phyloP scores from a whole-genome alignment of 2,329 filamentous ascomycete species.

The Beauveria australis region DNA sequence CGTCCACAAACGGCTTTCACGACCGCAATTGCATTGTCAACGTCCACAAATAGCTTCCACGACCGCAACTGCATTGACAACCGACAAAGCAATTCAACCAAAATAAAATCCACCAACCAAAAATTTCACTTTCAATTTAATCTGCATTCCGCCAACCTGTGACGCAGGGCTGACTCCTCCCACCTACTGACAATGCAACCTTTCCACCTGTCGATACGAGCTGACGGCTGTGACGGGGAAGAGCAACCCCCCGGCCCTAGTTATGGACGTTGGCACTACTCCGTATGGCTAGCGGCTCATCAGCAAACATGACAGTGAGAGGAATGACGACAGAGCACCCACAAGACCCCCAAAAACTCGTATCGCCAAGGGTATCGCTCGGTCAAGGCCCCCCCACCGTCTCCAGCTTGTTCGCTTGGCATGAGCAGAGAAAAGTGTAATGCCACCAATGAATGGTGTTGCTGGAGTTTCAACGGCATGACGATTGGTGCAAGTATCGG shows the following conservation, averaged over 20 bases:
- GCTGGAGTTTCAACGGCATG: not conserved
- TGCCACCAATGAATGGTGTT: conserved; percentile 2
- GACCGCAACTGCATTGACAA: not conserved
- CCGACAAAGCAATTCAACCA: not conserved
- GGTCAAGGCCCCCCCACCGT: not conserved
- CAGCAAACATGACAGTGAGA: not conserved
- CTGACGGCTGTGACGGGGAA: not conserved
- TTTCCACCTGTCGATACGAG: not conserved
- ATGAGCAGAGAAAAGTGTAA: not conserved
- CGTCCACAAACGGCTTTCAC: too few species aligned
- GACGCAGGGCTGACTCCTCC: not conserved
- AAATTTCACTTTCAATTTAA: not conserved
- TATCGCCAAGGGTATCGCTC: conserved; percentile 1
- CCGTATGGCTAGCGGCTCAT: not conserved
- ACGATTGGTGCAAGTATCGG: not conserved
- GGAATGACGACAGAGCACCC: not conserved
- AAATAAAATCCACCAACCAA: not conserved
- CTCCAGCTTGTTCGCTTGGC: not conserved
- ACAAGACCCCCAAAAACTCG: not conserved
- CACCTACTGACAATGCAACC: too few species aligned
- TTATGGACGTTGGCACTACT: not conserved
- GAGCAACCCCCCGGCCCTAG: not conserved
- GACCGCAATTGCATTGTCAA: not conserved
- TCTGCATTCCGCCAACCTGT: not conserved
- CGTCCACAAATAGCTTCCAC: too few species aligned